These are phyloP conservation scores for Naganishia onofrii DNA, from an alignment of 768 basidiomycete genomes.

Conservation along the genomic window DNA sequence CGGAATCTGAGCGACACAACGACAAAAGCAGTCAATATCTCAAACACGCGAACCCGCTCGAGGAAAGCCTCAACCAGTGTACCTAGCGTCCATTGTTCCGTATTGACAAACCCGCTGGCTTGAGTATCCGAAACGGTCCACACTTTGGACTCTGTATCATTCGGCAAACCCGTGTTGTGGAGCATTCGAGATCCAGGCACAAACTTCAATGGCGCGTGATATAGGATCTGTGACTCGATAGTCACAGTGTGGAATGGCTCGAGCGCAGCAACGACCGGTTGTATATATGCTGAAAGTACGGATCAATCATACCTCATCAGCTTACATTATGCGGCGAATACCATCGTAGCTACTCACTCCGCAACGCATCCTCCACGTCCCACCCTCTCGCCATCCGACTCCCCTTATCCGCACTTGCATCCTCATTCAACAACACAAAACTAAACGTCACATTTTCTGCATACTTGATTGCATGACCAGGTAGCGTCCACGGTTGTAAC, in stretches of 20 bases:
- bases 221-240: conserved; percentile 90
- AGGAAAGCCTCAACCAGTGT: conserved; percentile 36
- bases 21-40: neutral
- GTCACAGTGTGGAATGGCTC: conserved; percentile 79
- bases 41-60: too few species aligned
- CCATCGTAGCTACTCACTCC: conserved; percentile 58
- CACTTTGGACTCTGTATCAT: conserved; percentile 40
- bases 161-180: neutral
- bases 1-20: conserved; percentile 64
- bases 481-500: neutral
- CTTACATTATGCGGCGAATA: neutral
- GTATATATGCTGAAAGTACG: conserved; percentile 73
- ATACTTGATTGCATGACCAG: conserved; percentile 63
- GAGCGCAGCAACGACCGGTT: conserved; percentile 64
- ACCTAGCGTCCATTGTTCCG: conserved; percentile 94
- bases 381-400: conserved; percentile 63
- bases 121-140: conserved; percentile 74
- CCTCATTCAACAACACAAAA: conserved; percentile 91
- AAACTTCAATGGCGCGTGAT: conserved; percentile 69
- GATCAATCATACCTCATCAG: too few species aligned
- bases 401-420: conserved; percentile 60
- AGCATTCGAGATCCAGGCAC: conserved; percentile 35
- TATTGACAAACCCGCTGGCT: conserved; percentile 89
- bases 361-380: conserved; percentile 68
- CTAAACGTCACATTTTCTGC: conserved; percentile 77